Base-by-base conservation (phyloP, 805 yeast genomes). In the Candida bentonensis region DNA sequence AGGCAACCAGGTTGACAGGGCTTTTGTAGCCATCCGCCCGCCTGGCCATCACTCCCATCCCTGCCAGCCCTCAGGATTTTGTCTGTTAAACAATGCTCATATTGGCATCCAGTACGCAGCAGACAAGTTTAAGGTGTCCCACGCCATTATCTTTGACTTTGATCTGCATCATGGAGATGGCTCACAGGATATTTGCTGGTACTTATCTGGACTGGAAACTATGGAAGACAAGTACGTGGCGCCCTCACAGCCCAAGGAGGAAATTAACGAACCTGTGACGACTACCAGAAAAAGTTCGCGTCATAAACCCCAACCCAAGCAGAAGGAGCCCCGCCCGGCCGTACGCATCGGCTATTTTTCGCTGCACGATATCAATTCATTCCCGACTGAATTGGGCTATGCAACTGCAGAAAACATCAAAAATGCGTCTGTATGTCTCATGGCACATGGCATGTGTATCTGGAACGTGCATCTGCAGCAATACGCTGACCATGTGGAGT, bases 151-250 rank as follows among this genome's bases (percentile, higher is more conserved):
- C 17, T 61, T 84, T 23, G 95, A 84, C 59, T 79, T 85, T 49
- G 95, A 84, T 59, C 66, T 84, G 36, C 95, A 84, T 56, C 95
- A 84, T 56, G 95, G 94, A 15, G 95, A 84, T 60, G 95, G 95
- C 13, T 73, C 84, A 4, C 94, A 85, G 53, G 94, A 84, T 58
- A 79, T 84, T 22, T 78, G 88, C 53, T 84, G 88, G 87, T 79
- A 76, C 53, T 67, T 83, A 49, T 82, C 82, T 1, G 84, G 85
- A 0, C 72, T 75, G 52, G 68, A 69, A 46, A 67, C 69, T 23
- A 75, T 71, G 39, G 66, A 63, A 43, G 73, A 67, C 23, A 73
- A 68, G 15, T 53, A 48, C 2, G 58, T 30, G 20, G 17, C 36
- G 5, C 36, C 36, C 13, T 9, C 7, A 5, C 5, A 9, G 13